Conservation (phyloP, 805 yeast genomes). For the Saturnispora mendoncae region DNA sequence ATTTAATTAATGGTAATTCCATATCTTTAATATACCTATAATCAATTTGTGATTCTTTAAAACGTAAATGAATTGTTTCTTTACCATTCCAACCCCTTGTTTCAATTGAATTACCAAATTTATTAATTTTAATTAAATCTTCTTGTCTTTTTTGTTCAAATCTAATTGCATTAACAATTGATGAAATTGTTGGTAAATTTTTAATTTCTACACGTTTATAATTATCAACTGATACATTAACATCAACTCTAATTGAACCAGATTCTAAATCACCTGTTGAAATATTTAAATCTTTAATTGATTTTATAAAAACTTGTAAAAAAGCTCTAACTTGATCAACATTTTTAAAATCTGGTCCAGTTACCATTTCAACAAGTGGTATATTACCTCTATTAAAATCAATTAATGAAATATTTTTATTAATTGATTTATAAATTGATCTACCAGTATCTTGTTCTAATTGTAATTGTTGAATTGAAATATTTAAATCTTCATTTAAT, state of each 20-base stretch:
- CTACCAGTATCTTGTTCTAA: conserved; percentile 94
- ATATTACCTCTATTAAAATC: conserved; percentile 81
- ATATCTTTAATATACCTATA: conserved; percentile 94
- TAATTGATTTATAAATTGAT: conserved; percentile 43
- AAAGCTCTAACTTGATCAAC: conserved; percentile 67
- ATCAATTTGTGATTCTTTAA: conserved; percentile 76
- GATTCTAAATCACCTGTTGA: conserved; percentile 89
- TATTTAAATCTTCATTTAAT: conserved; percentile 33
- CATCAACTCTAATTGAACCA: conserved; percentile 94
- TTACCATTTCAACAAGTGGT: conserved; percentile 85
- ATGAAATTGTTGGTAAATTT: conserved; percentile 76
- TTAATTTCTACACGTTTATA: conserved; percentile 80
- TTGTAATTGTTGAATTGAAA: conserved; percentile 72
- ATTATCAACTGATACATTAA: conserved; percentile 71
- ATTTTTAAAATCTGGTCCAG: conserved; percentile 73
- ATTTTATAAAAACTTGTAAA: conserved; percentile 67
- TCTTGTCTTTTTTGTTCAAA: conserved; percentile 71
- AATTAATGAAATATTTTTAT: conserved; percentile 33
- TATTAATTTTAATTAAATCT: conserved; percentile 24
- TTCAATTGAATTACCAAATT: conserved; percentile 32
- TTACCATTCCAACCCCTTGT: conserved; percentile 92
- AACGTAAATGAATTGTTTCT: conserved; percentile 56
- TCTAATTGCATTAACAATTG: conserved; percentile 66
- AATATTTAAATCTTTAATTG: conserved; percentile 58
- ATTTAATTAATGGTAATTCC: conserved; percentile 56